phyloP scores from a whole-genome alignment of 139 green algal genomes.

The Marvania coccoides region DNA sequence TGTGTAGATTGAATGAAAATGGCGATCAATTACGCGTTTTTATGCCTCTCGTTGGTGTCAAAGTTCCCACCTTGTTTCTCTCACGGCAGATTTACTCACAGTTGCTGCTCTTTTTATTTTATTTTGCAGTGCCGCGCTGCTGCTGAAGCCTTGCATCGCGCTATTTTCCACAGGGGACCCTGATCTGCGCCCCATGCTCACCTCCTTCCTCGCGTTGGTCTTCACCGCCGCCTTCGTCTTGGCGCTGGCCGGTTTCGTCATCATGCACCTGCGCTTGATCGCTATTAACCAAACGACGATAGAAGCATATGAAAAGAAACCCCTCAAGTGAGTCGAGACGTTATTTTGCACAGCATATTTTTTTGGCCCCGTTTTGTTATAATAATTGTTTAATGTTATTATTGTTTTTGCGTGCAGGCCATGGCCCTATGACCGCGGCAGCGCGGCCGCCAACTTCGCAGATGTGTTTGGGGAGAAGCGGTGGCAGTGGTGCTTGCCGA shows the following conservation, averaged over 20 bases:
- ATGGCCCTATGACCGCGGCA: conserved; percentile 69
- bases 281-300: conserved; percentile 72
- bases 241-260: conserved; percentile 62
- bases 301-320: conserved; percentile 83
- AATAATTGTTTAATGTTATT: not conserved
- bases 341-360: not conserved
- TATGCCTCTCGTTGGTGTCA: not conserved
- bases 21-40: too few species aligned
- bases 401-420: conserved; percentile 21
- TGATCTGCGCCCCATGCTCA: not conserved
- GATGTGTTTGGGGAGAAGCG: conserved; percentile 65
- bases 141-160: conserved; percentile 33
- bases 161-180: conserved; percentile 41
- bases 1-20: too few species aligned
- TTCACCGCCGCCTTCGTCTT: conserved; percentile 47
- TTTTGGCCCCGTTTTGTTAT: not conserved
- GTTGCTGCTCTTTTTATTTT: not conserved
- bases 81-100: not conserved
- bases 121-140: conserved; percentile 12
- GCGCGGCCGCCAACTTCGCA: conserved; percentile 46
- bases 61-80: not conserved
- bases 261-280: conserved; percentile 64
- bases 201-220: conserved; percentile 40
- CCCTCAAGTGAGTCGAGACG: conserved; percentile 17
- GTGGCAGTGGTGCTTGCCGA: conserved; percentile 47